A percentile compares a stretch with the other conserved stretches of the same genome.
These are phyloP conservation scores for Diutina scorzettiae DNA, from an alignment of 1,139 yeast species.

Conservation along the genomic window DNA sequence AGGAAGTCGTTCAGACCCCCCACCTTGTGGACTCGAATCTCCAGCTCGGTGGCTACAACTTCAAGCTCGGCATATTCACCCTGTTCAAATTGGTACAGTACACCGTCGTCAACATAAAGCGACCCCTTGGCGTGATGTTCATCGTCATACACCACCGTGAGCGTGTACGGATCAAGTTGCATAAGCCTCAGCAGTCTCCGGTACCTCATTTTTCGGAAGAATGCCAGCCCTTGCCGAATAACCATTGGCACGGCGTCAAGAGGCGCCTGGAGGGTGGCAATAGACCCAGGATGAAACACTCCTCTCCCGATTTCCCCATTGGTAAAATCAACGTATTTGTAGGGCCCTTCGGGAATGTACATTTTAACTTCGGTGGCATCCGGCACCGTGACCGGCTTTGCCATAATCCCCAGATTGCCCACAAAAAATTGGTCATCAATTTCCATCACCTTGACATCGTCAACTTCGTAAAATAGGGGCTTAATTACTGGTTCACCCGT, in stretches of 20 bases:
- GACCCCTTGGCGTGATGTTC: slow-evolving; percentile 40
- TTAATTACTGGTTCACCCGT: slow-evolving; percentile 61
- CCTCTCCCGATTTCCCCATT: slow-evolving; percentile 18
- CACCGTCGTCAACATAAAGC: slow-evolving; percentile 78
- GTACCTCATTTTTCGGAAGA: slow-evolving; percentile 56
- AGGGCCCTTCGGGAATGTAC: slow-evolving; percentile 48
- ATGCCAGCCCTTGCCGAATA: slow-evolving; percentile 67
- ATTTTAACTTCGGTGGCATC: slow-evolving; percentile 33
- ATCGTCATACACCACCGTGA: slow-evolving; percentile 48
- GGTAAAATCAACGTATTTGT: slow-evolving; percentile 43
- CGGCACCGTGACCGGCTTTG: slow-evolving; percentile 69
- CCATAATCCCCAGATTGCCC: slow-evolving; percentile 62
- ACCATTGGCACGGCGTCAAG: slow-evolving; percentile 61
- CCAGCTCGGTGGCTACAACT: not conserved
- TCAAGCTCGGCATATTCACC: slow-evolving; percentile 25
- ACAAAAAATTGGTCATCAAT: slow-evolving; percentile 80
- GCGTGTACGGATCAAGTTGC: slow-evolving; percentile 74
- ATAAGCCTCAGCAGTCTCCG: slow-evolving; percentile 74
- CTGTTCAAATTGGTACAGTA: slow-evolving; percentile 44
- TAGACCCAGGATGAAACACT: slow-evolving; percentile 9
- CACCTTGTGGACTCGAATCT: not conserved
- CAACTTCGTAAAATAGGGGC: slow-evolving; percentile 49
- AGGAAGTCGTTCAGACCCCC: not conserved
- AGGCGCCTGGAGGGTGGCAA: slow-evolving; percentile 21
- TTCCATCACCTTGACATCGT: slow-evolving; percentile 18